Base-by-base conservation (phyloP, 768 basidiomycete species). In the Pleurotus tuber-regium region DNA sequence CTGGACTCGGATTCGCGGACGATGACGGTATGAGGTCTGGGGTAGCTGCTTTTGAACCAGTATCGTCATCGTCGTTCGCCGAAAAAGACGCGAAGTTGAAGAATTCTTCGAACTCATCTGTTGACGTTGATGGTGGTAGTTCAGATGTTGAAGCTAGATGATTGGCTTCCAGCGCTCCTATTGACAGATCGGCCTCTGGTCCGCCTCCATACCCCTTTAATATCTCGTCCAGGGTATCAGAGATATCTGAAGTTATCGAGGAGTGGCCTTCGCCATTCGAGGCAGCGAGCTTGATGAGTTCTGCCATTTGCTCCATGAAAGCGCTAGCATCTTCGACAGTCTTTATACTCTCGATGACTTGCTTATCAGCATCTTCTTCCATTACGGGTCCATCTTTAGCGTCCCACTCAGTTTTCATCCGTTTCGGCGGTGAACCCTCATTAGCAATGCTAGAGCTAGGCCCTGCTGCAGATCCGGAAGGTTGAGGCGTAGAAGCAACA, bases 1-100 rank as follows among this genome's bases (percentile, higher is more conserved):
- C 85, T 2, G 89, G 89, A 62, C 87, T 89, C 9, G 80, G 83
- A 57, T 89, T 87, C 16, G 87, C 80, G 52, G 88, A 87, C 16
- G 86, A 84, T 9, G 83, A 80, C 28, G 75, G 74, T 12, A 87
- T 70, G 42, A 91, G 74, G 50, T 90, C 89, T 7, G 89, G 89
- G 2, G 89, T 90, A 6, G 78, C 74, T n/a, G 83, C 80, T 60
- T 86, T 87, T 11, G 83, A 85, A 18, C 68, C 72, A 42, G 68
- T 66, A 43, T 78, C 80, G 29, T 85, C 85, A 52, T 88, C 86
- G 18, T 81, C 82, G 8, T 72, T 74, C 44, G 73, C 72, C n/a
- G n/a, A n/a, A 57, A 77, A 86, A 5, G 75, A 77, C 40, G 87
- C 80, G 57, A 86, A 86, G 65, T 90, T 87, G 63, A 90, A 77